Evolutionary conservation across 1,284 basidiomycete species (phyloP).

Genomic region (Cutaneotrichosporon sp.): DNA sequence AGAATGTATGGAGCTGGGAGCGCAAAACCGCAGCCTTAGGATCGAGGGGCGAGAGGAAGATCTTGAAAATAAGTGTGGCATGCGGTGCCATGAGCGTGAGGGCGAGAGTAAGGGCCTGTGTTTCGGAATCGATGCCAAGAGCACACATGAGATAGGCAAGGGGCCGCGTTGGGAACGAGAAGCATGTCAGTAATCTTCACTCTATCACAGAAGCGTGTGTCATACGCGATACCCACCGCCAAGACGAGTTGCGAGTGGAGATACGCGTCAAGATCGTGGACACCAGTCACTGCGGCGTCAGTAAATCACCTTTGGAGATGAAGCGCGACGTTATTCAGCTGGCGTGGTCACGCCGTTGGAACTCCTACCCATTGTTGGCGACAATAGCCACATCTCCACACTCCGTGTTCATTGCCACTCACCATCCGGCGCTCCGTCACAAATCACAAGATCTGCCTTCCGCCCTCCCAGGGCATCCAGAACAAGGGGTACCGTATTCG

Average conservation of each 20-base stretch:
- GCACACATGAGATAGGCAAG: background rate
- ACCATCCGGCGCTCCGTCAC: conserved; percentile 58
- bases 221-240: conserved; percentile 49
- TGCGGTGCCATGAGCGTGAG: conserved; percentile 53
- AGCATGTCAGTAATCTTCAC: background rate
- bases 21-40: conserved; percentile 50
- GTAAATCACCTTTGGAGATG: background rate
- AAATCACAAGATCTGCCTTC: conserved; percentile 55
- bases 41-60: conserved; percentile 53
- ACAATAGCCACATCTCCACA: too few relatives aligned
- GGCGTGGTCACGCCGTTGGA: too few relatives aligned
- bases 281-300: conserved; percentile 52
- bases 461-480: conserved; percentile 51
- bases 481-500: conserved; percentile 53
- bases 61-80: conserved; percentile 57
- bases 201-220: background rate
- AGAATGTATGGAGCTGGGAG: conserved; percentile 51
- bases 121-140: background rate
- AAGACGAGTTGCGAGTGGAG: conserved; percentile 56
- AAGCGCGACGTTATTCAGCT: too few relatives aligned
- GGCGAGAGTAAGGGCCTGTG: conserved; percentile 53
- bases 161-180: background rate
- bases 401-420: conserved; percentile 8
- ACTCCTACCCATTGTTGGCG: too few relatives aligned
- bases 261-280: conserved; percentile 57